phyloP scores from a whole-genome alignment of 345 rosid species.

The Arabidopsis suecica region DNA sequence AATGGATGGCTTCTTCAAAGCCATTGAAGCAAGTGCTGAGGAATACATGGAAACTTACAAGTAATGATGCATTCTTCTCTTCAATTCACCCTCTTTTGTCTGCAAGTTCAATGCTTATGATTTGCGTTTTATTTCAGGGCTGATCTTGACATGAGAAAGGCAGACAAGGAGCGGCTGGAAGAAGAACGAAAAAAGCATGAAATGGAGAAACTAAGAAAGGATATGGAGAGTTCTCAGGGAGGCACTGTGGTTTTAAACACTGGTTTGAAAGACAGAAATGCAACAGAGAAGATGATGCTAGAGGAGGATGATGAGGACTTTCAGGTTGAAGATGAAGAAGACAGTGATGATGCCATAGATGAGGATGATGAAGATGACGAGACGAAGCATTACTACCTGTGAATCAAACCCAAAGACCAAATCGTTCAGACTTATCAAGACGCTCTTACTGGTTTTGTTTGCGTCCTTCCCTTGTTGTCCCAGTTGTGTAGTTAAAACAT shows the following conservation, averaged over 20 bases:
- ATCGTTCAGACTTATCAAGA: constrained; percentile 11
- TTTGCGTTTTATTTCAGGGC: constrained; percentile 50
- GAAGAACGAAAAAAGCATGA: constrained; percentile 61
- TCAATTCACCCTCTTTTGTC: background rate
- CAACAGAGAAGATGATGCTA: constrained; percentile 55
- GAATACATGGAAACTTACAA: constrained; percentile 80
- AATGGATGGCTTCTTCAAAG: constrained; percentile 72
- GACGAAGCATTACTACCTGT: constrained; percentile 50
- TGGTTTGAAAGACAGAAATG: constrained; percentile 57
- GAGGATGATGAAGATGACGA: constrained; percentile 76
- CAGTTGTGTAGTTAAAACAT: constrained; percentile 21
- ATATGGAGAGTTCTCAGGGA: constrained; percentile 74
- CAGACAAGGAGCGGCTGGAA: constrained; percentile 73
- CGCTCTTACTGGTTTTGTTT: background rate
- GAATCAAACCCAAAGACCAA: background rate
- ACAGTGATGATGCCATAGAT: constrained; percentile 51
- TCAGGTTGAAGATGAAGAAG: constrained; percentile 47
- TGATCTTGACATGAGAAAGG: constrained; percentile 78
- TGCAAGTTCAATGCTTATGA: constrained; percentile 3
- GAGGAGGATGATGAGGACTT: constrained; percentile 51
- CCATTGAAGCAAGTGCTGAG: constrained; percentile 70
- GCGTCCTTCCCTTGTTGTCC: background rate
- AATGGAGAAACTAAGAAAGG: constrained; percentile 72
- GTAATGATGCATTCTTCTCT: constrained; percentile 47
- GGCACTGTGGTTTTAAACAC: constrained; percentile 74